Base-by-base conservation (phyloP, 352 stramenopile species). In the Globisporangium rhizosaccharum region DNA sequence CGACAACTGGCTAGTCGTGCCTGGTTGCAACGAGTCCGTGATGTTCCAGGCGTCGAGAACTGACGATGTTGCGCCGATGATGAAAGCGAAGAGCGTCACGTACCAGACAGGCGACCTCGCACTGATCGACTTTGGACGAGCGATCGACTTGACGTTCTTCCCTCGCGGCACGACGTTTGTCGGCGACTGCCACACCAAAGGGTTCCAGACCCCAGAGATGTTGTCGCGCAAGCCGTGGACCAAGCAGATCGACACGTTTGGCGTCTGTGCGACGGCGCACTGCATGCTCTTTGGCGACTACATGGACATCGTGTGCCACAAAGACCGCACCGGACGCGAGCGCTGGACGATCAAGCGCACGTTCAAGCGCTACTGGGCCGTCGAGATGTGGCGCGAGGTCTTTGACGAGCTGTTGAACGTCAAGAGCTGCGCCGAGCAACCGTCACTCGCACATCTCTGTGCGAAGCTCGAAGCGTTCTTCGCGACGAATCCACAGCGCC, bases 171-270 rank as follows among this genome's bases (percentile, higher is more conserved):
- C 70, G 14, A 73, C 53, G 17, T 96, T 96, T 55, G 66, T 58
- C 36, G 83, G 85, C 33, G 80, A 87, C 56, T 94, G 85, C 61
- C 86, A 96, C 47, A 80, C 79, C 5, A 90, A 91, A 71, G 85
- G 81, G 7, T 96, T 96, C 51, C 79, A 94, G 67, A 88, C 72
- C 26, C 67, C 92, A 26, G 86, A 96, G 63, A 96, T 96, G 86
- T 62, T 92, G 25, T 85, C 76, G 3, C 73, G 75, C 7, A 67
- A 62, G 15, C 81, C 81, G 23, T 96, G 86, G 86, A 92, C 76
- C 23, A 67, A 83, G 12, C 86, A 96, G 69, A 90, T 96, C 51
- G 86, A 96, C 57, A 82, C 83, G 17, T 96, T 96, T 54, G 86
- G 85, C 5, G 72, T 96, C 37, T 85, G 76, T 39, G 82, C 68